A percentile compares a stretch with the other conserved stretches of the same genome.
These are phyloP conservation scores for Stylosanthes scabra DNA, from an alignment of 331 rosid species.

Conservation along the genomic window DNA sequence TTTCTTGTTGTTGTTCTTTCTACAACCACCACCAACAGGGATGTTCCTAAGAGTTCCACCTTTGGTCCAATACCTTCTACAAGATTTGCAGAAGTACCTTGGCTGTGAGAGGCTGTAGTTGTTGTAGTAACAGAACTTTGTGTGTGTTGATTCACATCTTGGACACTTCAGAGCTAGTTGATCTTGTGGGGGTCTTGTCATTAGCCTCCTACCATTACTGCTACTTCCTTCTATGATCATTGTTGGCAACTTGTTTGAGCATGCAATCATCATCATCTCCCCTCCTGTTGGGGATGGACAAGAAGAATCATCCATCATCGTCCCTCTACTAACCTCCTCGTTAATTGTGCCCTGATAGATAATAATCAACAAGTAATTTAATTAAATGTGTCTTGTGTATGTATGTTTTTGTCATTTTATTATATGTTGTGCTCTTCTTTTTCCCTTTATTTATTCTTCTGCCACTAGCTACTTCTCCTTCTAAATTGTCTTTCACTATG, in stretches of 20 bases:
- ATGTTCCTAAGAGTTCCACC: constrained; percentile 97
- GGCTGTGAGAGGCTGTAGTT: constrained; percentile 97
- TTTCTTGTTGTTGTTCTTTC: constrained; percentile 96
- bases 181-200: constrained; percentile 69
- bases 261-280: constrained; percentile 75
- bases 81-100: constrained; percentile 95
- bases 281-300: constrained; percentile 72
- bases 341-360: constrained; percentile 61
- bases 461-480: neutral
- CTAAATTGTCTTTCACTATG: neutral
- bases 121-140: constrained; percentile 98
- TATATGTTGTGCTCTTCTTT: neutral
- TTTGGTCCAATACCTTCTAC: constrained; percentile 96
- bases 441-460: neutral
- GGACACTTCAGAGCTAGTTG: constrained; percentile 82
- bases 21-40: constrained; percentile 93
- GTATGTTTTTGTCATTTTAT: constrained; percentile 7
- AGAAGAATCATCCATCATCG: constrained; percentile 80
- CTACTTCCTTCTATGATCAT: constrained; percentile 19
- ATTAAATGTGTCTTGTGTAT: no score
- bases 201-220: constrained; percentile 56
- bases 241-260: constrained; percentile 61
- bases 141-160: constrained; percentile 92
- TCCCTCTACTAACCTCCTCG: constrained; percentile 64
- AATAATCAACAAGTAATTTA: neutral